Evolutionary conservation across 2,329 filamentous ascomycete species (phyloP), one percentile per base, ranked within the genome.

Genomic region (Pyrenophora graminea): DNA sequence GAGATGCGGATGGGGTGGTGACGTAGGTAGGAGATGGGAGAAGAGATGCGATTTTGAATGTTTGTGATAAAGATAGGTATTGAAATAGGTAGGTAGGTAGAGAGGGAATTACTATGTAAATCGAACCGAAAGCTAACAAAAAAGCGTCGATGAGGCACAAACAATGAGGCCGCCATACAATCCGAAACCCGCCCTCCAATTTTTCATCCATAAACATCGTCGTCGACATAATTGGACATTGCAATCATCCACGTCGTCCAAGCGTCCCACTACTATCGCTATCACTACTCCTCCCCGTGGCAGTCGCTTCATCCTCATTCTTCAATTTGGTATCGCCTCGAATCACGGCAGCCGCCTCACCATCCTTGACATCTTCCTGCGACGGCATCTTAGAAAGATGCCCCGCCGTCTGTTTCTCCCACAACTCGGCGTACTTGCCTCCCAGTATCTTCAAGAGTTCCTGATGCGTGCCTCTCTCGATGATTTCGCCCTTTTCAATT

Each of bases 341-440:
- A 15, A 15, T 31, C 13, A 59, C 48, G 18, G 48, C 41, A 1
- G 25, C 45, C 1, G 8, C 10, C 0, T 51, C 51, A 1, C 51
- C 58, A 10, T 56, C 59, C 9, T 53, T 56, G 1, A 60, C 59
- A 4, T 55, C 52, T 23, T 57, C 57, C 19, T 61, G 60, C 1
- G 59, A 62, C 0, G 53, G 52, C 23, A 51, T 51, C 31, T 61
- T 64, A 2, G 64, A 64, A 23, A 60, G 19, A 33, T 65, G 60
- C 1, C 67, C 67, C 0, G 67, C 67, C 3, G 69, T 91, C 72
- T 96, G 91, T 74, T 92, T 93, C 57, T 87, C 85, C 91, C 91
- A 96, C 85, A 96, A 92, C 53, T 86, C 86, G 9, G 85, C 83
- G 67, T 96, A 96, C 53, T 86, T 85, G 10, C 90, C 90, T 25